These are phyloP conservation scores for Rhodamnia rubescens DNA, from an alignment of 345 rosid species.

Conservation along the genomic window DNA sequence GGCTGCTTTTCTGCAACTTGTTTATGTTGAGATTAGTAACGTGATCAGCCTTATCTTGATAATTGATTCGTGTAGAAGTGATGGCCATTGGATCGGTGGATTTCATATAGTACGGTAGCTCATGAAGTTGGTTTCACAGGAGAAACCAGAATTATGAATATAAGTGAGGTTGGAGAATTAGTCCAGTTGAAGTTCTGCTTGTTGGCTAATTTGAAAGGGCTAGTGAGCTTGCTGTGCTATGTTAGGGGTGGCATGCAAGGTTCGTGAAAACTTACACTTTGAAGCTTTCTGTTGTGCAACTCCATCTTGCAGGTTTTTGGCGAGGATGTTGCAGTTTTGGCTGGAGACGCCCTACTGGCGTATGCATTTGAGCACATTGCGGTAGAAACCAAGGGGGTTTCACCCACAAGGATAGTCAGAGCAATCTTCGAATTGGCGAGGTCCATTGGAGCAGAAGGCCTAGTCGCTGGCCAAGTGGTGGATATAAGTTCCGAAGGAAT, in stretches of 20 bases:
- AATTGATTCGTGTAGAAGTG: neutral
- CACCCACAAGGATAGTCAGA: constrained; percentile 35
- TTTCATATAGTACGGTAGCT: neutral
- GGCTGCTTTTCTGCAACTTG: neutral
- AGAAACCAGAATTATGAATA: neutral
- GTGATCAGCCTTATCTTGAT: neutral
- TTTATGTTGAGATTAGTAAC: neutral
- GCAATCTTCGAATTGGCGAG: constrained; percentile 69
- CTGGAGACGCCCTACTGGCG: constrained; percentile 81
- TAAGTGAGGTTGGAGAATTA: neutral
- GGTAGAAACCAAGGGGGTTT: constrained; percentile 30
- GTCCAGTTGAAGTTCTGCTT: neutral
- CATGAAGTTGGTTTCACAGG: neutral
- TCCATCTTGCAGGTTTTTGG: constrained; percentile 31
- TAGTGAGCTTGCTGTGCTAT: neutral
- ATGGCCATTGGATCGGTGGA: neutral
- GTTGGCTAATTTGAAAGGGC: neutral
- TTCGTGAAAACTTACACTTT: neutral
- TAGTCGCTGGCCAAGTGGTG: constrained; percentile 88
- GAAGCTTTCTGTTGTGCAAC: neutral
- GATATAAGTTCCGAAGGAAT: constrained; percentile 63
- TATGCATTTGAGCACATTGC: constrained; percentile 77
- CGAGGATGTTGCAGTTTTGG: constrained; percentile 73
- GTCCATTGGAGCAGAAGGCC: constrained; percentile 51
- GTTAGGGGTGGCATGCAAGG: neutral